These are phyloP conservation scores for Straminergon stramineum DNA, from an alignment of 225 moss, liverwort and hornwort genomes.

Conservation along the genomic window DNA sequence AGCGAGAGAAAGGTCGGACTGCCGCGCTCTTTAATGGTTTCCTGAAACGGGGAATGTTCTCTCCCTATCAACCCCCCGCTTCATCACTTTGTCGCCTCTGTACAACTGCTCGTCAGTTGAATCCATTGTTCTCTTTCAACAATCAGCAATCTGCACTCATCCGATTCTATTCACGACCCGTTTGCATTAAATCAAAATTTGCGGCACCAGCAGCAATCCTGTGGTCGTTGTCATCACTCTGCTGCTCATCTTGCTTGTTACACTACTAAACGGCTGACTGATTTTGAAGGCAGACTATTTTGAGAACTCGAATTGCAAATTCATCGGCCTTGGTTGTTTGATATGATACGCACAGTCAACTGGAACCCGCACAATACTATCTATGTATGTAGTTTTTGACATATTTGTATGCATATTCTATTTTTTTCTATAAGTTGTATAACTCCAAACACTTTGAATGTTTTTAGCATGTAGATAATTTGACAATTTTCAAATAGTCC, in stretches of 20 bases:
- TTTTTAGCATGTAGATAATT: too few species aligned
- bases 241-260: background rate
- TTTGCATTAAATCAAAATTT: background rate
- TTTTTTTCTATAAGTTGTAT: background rate
- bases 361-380: background rate
- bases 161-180: background rate
- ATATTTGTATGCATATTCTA: background rate
- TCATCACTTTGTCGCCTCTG: slow-evolving; percentile 14
- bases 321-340: background rate
- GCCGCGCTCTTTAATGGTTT: background rate
- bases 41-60: slow-evolving; percentile 4
- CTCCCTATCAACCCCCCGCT: slow-evolving; percentile 15
- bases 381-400: background rate
- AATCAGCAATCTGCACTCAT: background rate
- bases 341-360: background rate
- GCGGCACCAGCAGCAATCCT: background rate
- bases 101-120: slow-evolving; percentile 18
- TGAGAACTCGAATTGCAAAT: background rate
- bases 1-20: slow-evolving; percentile 1
- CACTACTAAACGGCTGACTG: background rate
- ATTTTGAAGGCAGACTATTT: background rate
- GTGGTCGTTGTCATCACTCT: background rate
- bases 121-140: slow-evolving; percentile 16
- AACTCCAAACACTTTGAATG: too few species aligned
- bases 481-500: too few species aligned